These are phyloP conservation scores for Cladosporium sp. DNA, from an alignment of 2,329 filamentous ascomycete genomes.

Conservation along the genomic window DNA sequence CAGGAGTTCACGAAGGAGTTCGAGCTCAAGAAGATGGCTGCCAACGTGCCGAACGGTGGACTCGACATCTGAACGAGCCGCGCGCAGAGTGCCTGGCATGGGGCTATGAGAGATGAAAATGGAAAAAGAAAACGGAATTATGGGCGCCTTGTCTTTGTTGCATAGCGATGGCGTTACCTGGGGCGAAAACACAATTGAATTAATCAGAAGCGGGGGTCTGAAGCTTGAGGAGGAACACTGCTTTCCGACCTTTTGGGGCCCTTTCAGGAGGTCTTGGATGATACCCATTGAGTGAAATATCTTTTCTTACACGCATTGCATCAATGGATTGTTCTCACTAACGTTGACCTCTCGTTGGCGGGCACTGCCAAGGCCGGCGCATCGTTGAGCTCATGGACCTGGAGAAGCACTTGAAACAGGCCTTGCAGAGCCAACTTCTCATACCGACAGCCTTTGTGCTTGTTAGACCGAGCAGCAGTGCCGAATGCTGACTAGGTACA, in stretches of 20 bases:
- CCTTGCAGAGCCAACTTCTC: no score
- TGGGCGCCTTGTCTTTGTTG: slow-evolving; percentile 2
- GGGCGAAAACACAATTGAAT: not conserved
- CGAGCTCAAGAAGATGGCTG: slow-evolving; percentile 77
- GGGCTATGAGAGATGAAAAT: not conserved
- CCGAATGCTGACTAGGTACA: no score
- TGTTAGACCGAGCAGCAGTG: no score
- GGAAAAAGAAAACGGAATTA: not conserved
- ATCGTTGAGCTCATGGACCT: no score
- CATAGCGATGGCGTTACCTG: slow-evolving; percentile 24
- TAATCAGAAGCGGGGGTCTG: not conserved
- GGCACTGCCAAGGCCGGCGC: no score
- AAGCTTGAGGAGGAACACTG: not conserved
- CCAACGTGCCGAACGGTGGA: slow-evolving; percentile 20
- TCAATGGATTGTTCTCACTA: not conserved
- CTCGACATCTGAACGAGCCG: slow-evolving; percentile 18
- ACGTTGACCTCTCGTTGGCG: not conserved
- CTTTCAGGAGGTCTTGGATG: slow-evolving; percentile 5
- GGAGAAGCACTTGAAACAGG: no score
- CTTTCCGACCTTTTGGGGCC: not conserved
- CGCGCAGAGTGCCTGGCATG: no score
- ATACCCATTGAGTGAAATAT: slow-evolving; percentile 8
- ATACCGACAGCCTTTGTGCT: no score
- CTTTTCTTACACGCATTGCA: slow-evolving; percentile 3
- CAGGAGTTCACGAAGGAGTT: slow-evolving; percentile 91